These are phyloP conservation scores for Lepidium aucheri DNA, from an alignment of 345 rosid species.

Conservation along the genomic window DNA sequence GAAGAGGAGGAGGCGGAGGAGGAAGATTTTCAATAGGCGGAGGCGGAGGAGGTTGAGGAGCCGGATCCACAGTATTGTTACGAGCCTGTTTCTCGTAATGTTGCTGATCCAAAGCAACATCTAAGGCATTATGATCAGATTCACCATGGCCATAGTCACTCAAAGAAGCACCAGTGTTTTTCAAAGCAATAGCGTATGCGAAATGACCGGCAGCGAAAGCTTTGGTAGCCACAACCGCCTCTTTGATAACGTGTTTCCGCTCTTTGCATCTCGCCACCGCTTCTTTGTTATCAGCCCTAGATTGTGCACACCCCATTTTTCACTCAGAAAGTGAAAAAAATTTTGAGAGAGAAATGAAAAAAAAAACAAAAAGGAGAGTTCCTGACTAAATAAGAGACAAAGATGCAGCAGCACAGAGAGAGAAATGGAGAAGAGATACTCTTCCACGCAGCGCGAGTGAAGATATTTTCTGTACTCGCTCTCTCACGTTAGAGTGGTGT, in stretches of 20 bases:
- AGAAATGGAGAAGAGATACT: background rate
- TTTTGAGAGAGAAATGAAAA: background rate
- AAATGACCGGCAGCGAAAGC: constrained; percentile 80
- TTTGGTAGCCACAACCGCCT: constrained; percentile 71
- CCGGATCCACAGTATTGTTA: constrained; percentile 25
- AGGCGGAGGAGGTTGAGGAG: constrained; percentile 46
- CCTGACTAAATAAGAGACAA: constrained; percentile 9
- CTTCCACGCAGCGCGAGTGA: constrained; percentile 21
- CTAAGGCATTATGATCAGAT: constrained; percentile 28
- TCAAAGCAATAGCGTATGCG: constrained; percentile 60
- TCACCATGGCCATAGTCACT: constrained; percentile 90
- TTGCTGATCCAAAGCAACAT: constrained; percentile 18
- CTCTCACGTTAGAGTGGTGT: constrained; percentile 15
- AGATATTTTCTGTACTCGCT: constrained; percentile 25
- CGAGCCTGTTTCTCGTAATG: constrained; percentile 19
- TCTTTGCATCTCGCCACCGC: constrained; percentile 82
- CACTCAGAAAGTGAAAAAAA: background rate
- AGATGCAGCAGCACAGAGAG: constrained; percentile 1
- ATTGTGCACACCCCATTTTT: constrained; percentile 83
- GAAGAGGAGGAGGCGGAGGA: constrained; percentile 84
- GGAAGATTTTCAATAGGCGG: constrained; percentile 58
- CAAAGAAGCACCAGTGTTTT: constrained; percentile 84
- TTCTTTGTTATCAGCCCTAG: constrained; percentile 80
- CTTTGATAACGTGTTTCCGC: constrained; percentile 68
- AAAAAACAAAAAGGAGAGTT: background rate